phyloP scores from a whole-genome alignment of 371 early-diverging fungal genomes.

The Conidiobolus incongruus region DNA sequence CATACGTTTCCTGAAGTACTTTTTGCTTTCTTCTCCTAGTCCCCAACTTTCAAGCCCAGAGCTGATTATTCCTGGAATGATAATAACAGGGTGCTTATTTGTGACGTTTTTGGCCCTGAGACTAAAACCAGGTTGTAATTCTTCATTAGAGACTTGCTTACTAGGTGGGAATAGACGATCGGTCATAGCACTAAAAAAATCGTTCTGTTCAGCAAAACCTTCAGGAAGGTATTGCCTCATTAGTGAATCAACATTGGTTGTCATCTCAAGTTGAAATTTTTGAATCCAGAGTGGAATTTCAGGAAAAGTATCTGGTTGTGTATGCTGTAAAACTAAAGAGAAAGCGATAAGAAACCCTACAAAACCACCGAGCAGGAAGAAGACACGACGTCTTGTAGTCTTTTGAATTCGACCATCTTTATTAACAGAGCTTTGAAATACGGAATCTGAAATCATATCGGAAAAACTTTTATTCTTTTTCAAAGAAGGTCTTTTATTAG shows the following conservation, averaged over 20 bases:
- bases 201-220: slow-evolving; percentile 1
- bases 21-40: slow-evolving; percentile 39
- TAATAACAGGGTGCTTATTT: slow-evolving; percentile 45
- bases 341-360: slow-evolving; percentile 20
- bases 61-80: slow-evolving; percentile 74
- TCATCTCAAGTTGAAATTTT: too few relatives aligned
- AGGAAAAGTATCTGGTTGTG: slow-evolving; percentile 22
- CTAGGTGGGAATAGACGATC: not conserved
- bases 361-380: slow-evolving; percentile 22
- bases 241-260: slow-evolving; percentile 9
- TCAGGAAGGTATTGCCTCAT: slow-evolving; percentile 9
- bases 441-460: too few relatives aligned
- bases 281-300: too few relatives aligned
- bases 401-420: too few relatives aligned
- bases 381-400: slow-evolving; percentile 13
- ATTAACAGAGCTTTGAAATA: too few relatives aligned
- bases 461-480: too few relatives aligned
- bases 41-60: slow-evolving; percentile 77
- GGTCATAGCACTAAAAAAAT: slow-evolving; percentile 1
- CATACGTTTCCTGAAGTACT: slow-evolving; percentile 71
- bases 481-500: too few relatives aligned
- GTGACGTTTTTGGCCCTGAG: slow-evolving; percentile 14
- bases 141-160: not conserved
- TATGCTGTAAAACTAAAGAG: slow-evolving; percentile 26
- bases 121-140: slow-evolving; percentile 5